Evolutionary conservation across 2,329 filamentous ascomycete species (phyloP).

Genomic region (Fusarium illudens): DNA sequence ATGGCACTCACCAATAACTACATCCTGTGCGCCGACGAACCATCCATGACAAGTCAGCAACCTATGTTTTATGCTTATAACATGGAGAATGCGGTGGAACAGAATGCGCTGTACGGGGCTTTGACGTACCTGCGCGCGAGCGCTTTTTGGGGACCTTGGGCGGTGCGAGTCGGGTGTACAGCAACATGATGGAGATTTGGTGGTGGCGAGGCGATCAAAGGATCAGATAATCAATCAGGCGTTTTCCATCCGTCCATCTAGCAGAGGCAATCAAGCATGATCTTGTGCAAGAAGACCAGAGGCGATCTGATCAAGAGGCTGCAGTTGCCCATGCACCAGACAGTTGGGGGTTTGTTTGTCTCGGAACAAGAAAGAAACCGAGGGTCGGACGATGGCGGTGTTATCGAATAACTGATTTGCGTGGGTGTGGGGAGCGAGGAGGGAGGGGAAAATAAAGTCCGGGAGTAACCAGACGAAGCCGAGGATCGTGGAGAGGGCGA

Average conservation of each 20-base stretch:
- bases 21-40: slow-evolving; percentile 52
- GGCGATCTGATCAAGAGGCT: neutral
- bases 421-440: slow-evolving; percentile 28
- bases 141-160: slow-evolving; percentile 68
- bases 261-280: slow-evolving; percentile 23
- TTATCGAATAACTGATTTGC: slow-evolving; percentile 25
- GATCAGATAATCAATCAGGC: slow-evolving; percentile 33
- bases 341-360: neutral
- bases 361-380: slow-evolving; percentile 1
- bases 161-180: slow-evolving; percentile 65
- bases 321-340: slow-evolving; percentile 2
- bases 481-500: slow-evolving; percentile 30
- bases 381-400: slow-evolving; percentile 13
- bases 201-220: slow-evolving; percentile 37
- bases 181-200: slow-evolving; percentile 55
- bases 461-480: slow-evolving; percentile 12
- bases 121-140: slow-evolving; percentile 54
- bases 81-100: slow-evolving; percentile 4
- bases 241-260: slow-evolving; percentile 27
- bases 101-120: slow-evolving; percentile 1
- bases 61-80: neutral
- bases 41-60: slow-evolving; percentile 18
- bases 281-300: slow-evolving; percentile 3
- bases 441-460: slow-evolving; percentile 21
- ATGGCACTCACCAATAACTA: slow-evolving; percentile 57